Conservation (phyloP, 345 rosid genomes). For the Syzygium oleosum region DNA sequence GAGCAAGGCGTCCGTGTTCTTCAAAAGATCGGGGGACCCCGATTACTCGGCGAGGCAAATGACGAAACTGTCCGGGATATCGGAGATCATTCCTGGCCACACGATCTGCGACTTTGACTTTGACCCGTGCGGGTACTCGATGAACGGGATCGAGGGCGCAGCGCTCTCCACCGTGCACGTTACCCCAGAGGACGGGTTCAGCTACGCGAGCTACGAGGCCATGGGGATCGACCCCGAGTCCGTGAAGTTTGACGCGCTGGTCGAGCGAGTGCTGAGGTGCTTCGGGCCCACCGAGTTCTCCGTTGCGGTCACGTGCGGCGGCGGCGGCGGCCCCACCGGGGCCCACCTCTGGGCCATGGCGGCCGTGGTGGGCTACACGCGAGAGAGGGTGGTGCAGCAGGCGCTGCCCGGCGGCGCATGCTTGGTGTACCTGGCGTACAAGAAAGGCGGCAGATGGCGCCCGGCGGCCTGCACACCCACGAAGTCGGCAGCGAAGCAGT, state of each 20-base stretch:
- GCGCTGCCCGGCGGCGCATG: slow-evolving; percentile 31
- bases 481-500: not conserved
- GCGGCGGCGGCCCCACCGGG: slow-evolving; percentile 11
- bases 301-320: slow-evolving; percentile 34
- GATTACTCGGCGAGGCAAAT: slow-evolving; percentile 21
- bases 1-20: slow-evolving; percentile 45
- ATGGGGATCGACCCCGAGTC: slow-evolving; percentile 34
- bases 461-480: not conserved
- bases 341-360: slow-evolving; percentile 1
- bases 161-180: slow-evolving; percentile 69
- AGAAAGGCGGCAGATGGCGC: not conserved
- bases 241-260: slow-evolving; percentile 22
- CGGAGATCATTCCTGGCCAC: slow-evolving; percentile 49
- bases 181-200: slow-evolving; percentile 76
- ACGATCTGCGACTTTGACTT: slow-evolving; percentile 62
- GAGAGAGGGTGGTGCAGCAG: slow-evolving; percentile 30
- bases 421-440: slow-evolving; percentile 16
- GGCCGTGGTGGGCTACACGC: slow-evolving; percentile 31
- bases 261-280: slow-evolving; percentile 41
- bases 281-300: slow-evolving; percentile 55
- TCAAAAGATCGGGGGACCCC: slow-evolving; percentile 20
- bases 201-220: slow-evolving; percentile 81
- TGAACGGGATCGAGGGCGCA: slow-evolving; percentile 54
- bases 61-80: slow-evolving; percentile 56
- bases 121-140: slow-evolving; percentile 79